Percentiles rank a stretch among this genome's conserved stretches.
These are phyloP conservation scores for Taiozyma sp. DNA, from an alignment of 1,139 yeast species.

Conservation along the genomic window DNA sequence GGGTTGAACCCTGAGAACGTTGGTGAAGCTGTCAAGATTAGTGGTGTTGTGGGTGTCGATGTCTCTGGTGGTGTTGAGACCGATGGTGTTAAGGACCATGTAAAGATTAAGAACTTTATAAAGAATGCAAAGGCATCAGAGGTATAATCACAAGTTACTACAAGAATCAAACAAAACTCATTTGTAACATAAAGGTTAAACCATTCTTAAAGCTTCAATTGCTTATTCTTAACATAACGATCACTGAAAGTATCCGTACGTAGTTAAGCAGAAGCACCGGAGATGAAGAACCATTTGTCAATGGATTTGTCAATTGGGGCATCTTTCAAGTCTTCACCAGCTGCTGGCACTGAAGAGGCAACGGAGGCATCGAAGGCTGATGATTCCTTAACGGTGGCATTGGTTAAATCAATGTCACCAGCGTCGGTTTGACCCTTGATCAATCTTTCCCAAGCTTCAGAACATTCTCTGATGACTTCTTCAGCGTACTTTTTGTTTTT, in stretches of 20 bases:
- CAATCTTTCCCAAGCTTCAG: slow-evolving; percentile 67
- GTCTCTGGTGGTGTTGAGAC: slow-evolving; percentile 95
- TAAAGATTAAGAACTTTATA: slow-evolving; percentile 56
- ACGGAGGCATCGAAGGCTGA: slow-evolving; percentile 45
- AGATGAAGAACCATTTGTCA: slow-evolving; percentile 98
- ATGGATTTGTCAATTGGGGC: slow-evolving; percentile 95
- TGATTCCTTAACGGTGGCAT: slow-evolving; percentile 65
- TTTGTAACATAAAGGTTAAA: not conserved
- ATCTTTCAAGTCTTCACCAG: slow-evolving; percentile 65
- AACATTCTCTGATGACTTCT: slow-evolving; percentile 63
- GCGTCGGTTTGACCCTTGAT: slow-evolving; percentile 42
- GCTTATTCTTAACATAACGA: not conserved
- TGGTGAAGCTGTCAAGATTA: slow-evolving; percentile 37
- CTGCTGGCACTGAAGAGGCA: slow-evolving; percentile 53
- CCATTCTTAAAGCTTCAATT: not conserved
- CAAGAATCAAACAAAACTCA: not conserved
- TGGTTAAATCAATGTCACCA: slow-evolving; percentile 53
- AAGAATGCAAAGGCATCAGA: slow-evolving; percentile 35
- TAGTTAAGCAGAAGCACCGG: slow-evolving; percentile 65
- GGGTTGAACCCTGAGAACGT: slow-evolving; percentile 81
- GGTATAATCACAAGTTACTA: not conserved
- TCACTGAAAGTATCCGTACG: not conserved
- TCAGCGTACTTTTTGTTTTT: slow-evolving; percentile 70
- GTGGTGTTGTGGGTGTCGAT: slow-evolving; percentile 77
- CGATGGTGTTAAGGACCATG: slow-evolving; percentile 60